Evolutionary conservation across 2,329 filamentous ascomycete genomes (phyloP).

Genomic region (Cytospora leucostoma): DNA sequence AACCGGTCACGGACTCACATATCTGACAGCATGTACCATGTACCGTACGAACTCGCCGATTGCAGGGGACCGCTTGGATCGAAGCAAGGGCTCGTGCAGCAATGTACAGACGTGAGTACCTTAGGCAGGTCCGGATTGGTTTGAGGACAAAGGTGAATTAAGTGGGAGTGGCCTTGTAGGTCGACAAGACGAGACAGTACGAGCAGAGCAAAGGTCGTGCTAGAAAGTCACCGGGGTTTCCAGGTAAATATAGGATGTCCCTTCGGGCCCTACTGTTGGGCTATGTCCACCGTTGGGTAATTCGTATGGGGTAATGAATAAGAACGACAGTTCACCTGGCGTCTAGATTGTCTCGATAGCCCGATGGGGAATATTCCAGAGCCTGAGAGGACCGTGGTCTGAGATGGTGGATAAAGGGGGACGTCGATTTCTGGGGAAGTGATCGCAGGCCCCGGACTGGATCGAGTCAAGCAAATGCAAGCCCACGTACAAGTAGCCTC

Average conservation of each 20-base stretch:
- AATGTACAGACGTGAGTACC: slow-evolving; percentile 4
- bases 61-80: slow-evolving; percentile 6
- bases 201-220: neutral
- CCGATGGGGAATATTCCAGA: slow-evolving; percentile 25
- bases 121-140: neutral
- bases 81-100: slow-evolving; percentile 17
- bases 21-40: slow-evolving; percentile 8
- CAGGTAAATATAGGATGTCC: slow-evolving; percentile 1
- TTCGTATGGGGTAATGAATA: slow-evolving; percentile 15
- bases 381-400: slow-evolving; percentile 15
- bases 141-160: neutral
- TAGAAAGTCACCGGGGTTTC: neutral
- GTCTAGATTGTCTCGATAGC: slow-evolving; percentile 2
- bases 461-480: slow-evolving; percentile 4
- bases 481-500: neutral
- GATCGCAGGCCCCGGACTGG: slow-evolving; percentile 13
- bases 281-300: neutral
- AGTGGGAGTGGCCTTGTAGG: neutral
- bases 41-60: neutral
- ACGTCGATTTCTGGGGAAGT: slow-evolving; percentile 9
- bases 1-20: slow-evolving; percentile 20
- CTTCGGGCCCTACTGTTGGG: neutral
- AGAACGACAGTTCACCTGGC: neutral
- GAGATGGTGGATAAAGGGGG: slow-evolving; percentile 14
- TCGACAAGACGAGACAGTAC: slow-evolving; percentile 1